These are phyloP conservation scores for Fraxinus floribunda DNA, from an alignment of 305 asterid species.

Conservation along the genomic window DNA sequence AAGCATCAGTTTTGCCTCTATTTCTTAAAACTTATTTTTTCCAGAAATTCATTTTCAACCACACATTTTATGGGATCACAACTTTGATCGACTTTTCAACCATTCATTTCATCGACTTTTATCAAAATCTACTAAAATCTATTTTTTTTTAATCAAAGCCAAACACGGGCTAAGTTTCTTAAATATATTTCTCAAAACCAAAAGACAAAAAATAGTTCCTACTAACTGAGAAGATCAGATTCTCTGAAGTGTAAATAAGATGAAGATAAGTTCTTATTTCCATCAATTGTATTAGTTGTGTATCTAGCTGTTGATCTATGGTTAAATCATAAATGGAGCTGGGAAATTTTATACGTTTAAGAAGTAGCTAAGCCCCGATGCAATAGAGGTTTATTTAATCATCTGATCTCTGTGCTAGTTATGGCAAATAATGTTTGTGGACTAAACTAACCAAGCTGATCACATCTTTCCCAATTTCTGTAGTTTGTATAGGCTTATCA, in stretches of 20 bases:
- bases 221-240: background rate
- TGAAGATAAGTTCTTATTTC: background rate
- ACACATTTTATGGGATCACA: background rate
- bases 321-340: background rate
- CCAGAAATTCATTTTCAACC: background rate
- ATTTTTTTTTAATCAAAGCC: background rate
- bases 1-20: background rate
- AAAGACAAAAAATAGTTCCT: constrained; percentile 6
- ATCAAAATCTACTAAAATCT: background rate
- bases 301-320: background rate
- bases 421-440: background rate
- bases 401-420: background rate
- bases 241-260: background rate
- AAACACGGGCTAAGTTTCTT: constrained; percentile 3
- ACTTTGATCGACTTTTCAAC: background rate
- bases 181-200: constrained; percentile 16
- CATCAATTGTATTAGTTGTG: background rate
- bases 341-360: background rate
- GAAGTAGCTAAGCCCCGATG: background rate
- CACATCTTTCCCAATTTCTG: background rate
- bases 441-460: background rate
- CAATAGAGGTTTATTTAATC: background rate
- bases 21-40: background rate
- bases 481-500: background rate
- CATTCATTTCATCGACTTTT: background rate